phyloP scores from a whole-genome alignment of 208 protist species.

The Wallacemonas collosoma region DNA sequence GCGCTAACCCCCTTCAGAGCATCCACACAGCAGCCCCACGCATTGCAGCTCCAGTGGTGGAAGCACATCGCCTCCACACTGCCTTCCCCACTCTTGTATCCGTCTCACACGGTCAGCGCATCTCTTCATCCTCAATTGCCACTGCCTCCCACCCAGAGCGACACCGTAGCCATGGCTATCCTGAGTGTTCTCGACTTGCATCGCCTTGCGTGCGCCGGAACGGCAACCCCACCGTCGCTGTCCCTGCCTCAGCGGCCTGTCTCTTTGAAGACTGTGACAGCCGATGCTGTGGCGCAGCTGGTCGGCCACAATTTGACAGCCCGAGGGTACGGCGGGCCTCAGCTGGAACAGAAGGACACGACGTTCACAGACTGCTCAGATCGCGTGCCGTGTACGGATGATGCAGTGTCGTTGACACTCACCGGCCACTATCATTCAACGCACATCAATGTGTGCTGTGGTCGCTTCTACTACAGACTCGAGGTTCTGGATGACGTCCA shows the following conservation, averaged over 20 bases:
- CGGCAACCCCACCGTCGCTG: not conserved
- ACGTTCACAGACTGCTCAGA: conserved; percentile 23
- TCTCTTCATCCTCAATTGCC: conserved; percentile 1
- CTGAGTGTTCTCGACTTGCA: conserved; percentile 14
- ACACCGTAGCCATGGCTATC: not conserved
- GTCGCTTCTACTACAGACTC: conserved; percentile 69
- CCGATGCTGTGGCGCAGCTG: not conserved
- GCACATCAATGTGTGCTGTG: conserved; percentile 82
- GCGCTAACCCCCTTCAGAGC: not conserved
- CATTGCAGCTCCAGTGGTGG: conserved; percentile 25
- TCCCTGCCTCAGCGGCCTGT: not conserved
- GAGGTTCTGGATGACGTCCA: conserved; percentile 45
- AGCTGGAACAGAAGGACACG: conserved; percentile 29
- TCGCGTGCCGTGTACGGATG: conserved; percentile 6
- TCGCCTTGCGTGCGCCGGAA: not conserved
- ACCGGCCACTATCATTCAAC: conserved; percentile 19
- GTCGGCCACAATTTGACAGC: conserved; percentile 19
- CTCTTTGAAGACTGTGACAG: not conserved
- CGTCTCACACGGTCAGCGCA: conserved; percentile 34
- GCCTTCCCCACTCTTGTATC: conserved; percentile 34
- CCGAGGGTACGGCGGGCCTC: conserved; percentile 24
- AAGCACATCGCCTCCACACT: conserved; percentile 22
- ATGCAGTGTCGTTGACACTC: conserved; percentile 20
- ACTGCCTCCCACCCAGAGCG: not conserved
- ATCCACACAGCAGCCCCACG: too few species aligned